Evolutionary conservation across 2,329 filamentous ascomycete genomes (phyloP), one percentile per base, ranked within the genome.

Genomic region (Capronia coronata): DNA sequence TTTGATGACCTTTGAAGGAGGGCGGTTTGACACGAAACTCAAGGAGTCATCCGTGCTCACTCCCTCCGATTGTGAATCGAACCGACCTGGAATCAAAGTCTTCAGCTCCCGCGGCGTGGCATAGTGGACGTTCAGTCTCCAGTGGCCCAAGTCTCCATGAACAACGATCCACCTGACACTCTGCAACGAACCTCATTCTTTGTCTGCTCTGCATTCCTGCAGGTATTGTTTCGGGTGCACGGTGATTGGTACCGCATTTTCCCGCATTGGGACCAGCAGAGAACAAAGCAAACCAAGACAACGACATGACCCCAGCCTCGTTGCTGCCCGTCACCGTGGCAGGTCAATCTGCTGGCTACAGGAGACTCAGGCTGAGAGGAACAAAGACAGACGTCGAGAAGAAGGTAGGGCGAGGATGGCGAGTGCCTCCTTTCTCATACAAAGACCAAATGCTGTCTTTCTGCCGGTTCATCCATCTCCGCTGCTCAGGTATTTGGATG

Each of bases 281-380:
- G 59, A 61, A 65, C 62, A 67, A 67, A 67, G 64, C 62, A 64
- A 52, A 59, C 56, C 57, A 57, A 63, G 59, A 59, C 59, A 51
- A 50, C 27, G 47, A 23, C 23, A 48, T 48, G 43, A 39, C 44
- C 41, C 51, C 56, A 53, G 49, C 54, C 49, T 53, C 51, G 45
- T 43, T 38, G 40, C 46, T 47, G 38, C 38, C n/a, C 38, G 22
- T 23, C 8, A 25, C 22, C 13, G 38, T 18, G 3, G 22, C 39
- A 34, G 11, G 21, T 55, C 35, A 30, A 19, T 14, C 34, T 43
- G 25, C 11, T 35, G 35, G 34, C 47, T 38, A 42, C 40, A 46
- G 48, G 19, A 39, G 27, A 50, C 34, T 45, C 43, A 46, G 23
- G 32, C n/a, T 30, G 14, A 27, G 25, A 46, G 45, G 47, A 40